Conservation (phyloP, 106 monocot genomes). For the Platanthera zijinensis region DNA sequence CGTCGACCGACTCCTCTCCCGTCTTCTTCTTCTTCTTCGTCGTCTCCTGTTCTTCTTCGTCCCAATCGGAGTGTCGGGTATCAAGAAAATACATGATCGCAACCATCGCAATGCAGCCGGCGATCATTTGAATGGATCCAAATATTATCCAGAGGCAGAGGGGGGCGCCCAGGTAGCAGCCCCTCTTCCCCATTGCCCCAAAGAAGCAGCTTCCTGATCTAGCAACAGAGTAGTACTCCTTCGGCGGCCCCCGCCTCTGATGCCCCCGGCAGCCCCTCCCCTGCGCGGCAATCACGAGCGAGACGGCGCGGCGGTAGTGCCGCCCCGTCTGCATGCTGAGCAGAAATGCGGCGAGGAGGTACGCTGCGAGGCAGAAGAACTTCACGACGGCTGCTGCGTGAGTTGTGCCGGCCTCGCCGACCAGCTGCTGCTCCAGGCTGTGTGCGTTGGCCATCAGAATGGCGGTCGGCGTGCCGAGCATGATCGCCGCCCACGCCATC, state of each 20-base stretch:
- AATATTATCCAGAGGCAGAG: too few species aligned
- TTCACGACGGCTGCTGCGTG: neutral
- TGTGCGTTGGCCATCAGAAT: constrained; percentile 32
- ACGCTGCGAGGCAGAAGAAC: constrained; percentile 2
- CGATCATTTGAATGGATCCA: too few species aligned
- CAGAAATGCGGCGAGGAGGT: constrained; percentile 10
- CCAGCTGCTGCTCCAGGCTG: constrained; percentile 9
- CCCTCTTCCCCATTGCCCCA: constrained; percentile 5
- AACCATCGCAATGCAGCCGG: too few species aligned
- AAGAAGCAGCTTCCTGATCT: constrained; percentile 1
- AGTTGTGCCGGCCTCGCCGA: too few species aligned
- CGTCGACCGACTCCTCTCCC: too few species aligned
- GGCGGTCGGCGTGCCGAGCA: constrained; percentile 47
- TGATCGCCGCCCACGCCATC: constrained; percentile 50
- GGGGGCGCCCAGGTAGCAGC: too few species aligned
- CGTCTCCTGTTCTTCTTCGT: neutral
- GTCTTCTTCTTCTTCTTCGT: too few species aligned
- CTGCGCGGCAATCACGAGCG: constrained; percentile 28
- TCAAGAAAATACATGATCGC: too few species aligned
- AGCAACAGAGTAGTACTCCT: neutral
- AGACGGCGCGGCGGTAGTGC: constrained; percentile 38
- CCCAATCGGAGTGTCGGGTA: too few species aligned
- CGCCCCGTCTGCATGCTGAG: constrained; percentile 23
- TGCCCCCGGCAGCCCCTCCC: neutral
- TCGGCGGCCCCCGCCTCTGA: neutral